Evolutionary conservation across 2,329 filamentous ascomycete species (phyloP), one percentile per base, ranked within the genome.

Genomic region (Dactylella cylindrospora): DNA sequence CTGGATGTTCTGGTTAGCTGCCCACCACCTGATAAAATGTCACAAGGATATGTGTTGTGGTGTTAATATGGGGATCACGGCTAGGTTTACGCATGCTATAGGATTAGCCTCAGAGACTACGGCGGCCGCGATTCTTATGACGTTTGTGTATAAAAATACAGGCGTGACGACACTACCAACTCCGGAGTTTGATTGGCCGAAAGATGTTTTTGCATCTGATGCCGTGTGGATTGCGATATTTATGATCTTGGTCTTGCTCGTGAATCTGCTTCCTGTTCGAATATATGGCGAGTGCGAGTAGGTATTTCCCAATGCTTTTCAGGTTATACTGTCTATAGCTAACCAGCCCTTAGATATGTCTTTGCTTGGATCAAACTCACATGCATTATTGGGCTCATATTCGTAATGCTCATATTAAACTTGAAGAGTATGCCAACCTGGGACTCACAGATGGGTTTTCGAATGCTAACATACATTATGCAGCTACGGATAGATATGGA

Each of bases 1-100:
- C 1, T 77, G 75, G 76, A 75, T 76, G 66, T 70, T 72, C 20
- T 76, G 74, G 74, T 74, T 65, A 49, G 68, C 39, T n/a, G 1
- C 8, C 23, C 15, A 3, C 9, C 19, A 9, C n/a, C n/a, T n/a
- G n/a, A n/a, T n/a, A 54, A 62, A 62, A 44, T 50, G 7, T 49
- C 49, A 62, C 57, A 62, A 12, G 3, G 7, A 38, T 15, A 1
- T 43, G 55, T 53, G 47, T 61, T 53, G 55, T 53, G 47, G 52
- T 53, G 47, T 38, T 20, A 15, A 13, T 35, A n/a, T 32, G 12
- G 19, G 26, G 9, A 13, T 26, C 28, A 31, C 10, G 26, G 19
- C 19, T 31, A 72, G 71, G 70, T 72, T 72, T 60, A 68, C 69
- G 8, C 72, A 69, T 45, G 67, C 68, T 12, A 67, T 72, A 2